These are phyloP conservation scores for Zoysia pacifica DNA, from an alignment of 176 grass and related monocot genomes.

Conservation along the genomic window DNA sequence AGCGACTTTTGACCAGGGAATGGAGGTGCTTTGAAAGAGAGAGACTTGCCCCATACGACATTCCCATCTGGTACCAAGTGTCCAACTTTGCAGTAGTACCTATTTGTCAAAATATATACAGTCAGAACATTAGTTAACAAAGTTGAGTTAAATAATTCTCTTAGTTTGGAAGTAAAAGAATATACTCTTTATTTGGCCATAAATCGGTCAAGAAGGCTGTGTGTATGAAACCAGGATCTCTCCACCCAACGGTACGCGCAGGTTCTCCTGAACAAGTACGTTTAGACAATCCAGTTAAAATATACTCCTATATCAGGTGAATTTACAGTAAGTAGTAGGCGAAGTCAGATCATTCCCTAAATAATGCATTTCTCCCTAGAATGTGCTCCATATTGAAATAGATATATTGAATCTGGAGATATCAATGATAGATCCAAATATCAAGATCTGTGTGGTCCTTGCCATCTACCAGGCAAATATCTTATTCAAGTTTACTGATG, in stretches of 20 bases:
- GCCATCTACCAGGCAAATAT: not conserved
- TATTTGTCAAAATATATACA: conserved; percentile 23
- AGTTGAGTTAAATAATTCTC: not conserved
- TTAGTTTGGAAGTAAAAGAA: not conserved
- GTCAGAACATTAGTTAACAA: not conserved
- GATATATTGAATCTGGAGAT: not conserved
- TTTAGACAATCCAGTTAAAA: not conserved
- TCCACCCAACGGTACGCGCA: conserved; percentile 88
- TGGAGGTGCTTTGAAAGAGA: conserved; percentile 74
- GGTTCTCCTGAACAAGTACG: conserved; percentile 59
- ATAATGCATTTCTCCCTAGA: not conserved
- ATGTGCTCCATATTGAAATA: not conserved
- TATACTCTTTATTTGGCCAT: conserved; percentile 75
- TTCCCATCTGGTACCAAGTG: conserved; percentile 50
- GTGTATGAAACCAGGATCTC: conserved; percentile 92
- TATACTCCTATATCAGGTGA: not conserved
- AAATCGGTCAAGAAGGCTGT: conserved; percentile 79
- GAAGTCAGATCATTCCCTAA: not conserved
- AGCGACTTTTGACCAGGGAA: conserved; percentile 79
- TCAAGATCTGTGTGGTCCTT: not conserved
- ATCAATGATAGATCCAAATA: not conserved
- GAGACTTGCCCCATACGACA: conserved; percentile 65
- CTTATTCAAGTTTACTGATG: not conserved
- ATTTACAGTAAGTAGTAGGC: not conserved
- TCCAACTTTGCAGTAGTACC: conserved; percentile 82